These are phyloP conservation scores for Acanthochlamys bracteata DNA, from an alignment of 106 monocot genomes.

Conservation along the genomic window DNA sequence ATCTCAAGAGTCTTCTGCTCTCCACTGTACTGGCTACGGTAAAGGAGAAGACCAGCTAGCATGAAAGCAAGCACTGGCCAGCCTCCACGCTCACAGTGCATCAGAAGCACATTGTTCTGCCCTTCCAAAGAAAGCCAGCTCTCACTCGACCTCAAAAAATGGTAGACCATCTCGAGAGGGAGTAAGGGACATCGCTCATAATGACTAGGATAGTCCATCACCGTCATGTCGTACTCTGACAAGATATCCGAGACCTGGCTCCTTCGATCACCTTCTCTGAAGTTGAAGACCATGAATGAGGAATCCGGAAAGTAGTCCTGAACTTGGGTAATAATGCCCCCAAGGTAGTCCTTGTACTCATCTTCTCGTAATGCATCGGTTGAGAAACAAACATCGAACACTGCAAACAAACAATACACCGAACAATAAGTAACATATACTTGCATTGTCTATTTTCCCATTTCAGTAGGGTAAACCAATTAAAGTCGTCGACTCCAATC, in stretches of 20 bases:
- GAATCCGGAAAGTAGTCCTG: constrained; percentile 68
- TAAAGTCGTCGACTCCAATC: too few relatives aligned
- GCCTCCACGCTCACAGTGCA: constrained; percentile 91
- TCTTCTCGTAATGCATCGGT: constrained; percentile 46
- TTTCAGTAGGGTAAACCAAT: too few relatives aligned
- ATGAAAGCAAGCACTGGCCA: constrained; percentile 96
- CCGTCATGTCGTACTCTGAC: constrained; percentile 63
- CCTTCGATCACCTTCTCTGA: constrained; percentile 45
- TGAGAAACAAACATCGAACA: constrained; percentile 90
- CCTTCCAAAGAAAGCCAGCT: constrained; percentile 88
- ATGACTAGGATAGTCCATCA: constrained; percentile 84
- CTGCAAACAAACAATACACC: constrained; percentile 25
- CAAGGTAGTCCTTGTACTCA: constrained; percentile 66
- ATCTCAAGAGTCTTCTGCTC: constrained; percentile 87
- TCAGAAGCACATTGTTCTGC: constrained; percentile 73
- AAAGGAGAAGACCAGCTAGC: constrained; percentile 84
- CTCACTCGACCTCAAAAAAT: constrained; percentile 82
- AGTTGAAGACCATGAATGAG: constrained; percentile 89
- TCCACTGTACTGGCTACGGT: constrained; percentile 61
- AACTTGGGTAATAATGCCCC: constrained; percentile 54
- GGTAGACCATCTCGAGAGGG: constrained; percentile 86
- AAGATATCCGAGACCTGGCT: constrained; percentile 69
- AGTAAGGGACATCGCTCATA: constrained; percentile 85
- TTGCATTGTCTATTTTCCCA: too few relatives aligned
- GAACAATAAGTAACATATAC: too few relatives aligned